A percentile compares a stretch with the other conserved stretches of the same genome.
Conservation (phyloP, 1,284 basidiomycete species). For the Malassezia equina region DNA sequence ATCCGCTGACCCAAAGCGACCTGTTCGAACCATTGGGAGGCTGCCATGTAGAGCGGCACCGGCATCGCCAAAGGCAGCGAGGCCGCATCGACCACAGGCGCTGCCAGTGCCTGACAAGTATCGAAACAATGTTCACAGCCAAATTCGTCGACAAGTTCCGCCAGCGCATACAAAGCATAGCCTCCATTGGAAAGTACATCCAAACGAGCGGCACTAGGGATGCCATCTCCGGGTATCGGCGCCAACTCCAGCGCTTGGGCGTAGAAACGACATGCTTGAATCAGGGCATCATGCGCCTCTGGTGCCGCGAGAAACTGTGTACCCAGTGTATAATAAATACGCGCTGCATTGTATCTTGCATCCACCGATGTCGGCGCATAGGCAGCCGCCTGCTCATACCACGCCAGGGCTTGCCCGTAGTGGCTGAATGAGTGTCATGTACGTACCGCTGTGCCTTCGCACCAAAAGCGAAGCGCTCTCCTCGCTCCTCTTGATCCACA, state of each 20-base stretch:
- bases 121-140: not conserved
- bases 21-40: not conserved
- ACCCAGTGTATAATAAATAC: conserved; percentile 12
- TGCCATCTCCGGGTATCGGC: not conserved
- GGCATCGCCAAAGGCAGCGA: not conserved
- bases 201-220: conserved; percentile 7
- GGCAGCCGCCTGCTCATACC: conserved; percentile 1
- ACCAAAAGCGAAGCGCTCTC: conserved; percentile 10
- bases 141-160: conserved; percentile 5
- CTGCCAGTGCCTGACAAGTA: not conserved
- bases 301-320: conserved; percentile 1
- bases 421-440: not conserved
- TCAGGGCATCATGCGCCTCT: not conserved
- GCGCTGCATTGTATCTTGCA: conserved; percentile 17
- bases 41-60: conserved; percentile 2
- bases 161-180: conserved; percentile 10
- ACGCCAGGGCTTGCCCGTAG: conserved; percentile 1
- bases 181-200: conserved; percentile 12
- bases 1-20: not conserved
- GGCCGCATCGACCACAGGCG: not conserved
- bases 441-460: conserved; percentile 15
- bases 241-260: not conserved
- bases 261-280: not conserved
- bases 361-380: conserved; percentile 1
- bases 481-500: conserved; percentile 15